Base-by-base conservation (phyloP, 2,329 filamentous ascomycete species). In the Apiospora marii region DNA sequence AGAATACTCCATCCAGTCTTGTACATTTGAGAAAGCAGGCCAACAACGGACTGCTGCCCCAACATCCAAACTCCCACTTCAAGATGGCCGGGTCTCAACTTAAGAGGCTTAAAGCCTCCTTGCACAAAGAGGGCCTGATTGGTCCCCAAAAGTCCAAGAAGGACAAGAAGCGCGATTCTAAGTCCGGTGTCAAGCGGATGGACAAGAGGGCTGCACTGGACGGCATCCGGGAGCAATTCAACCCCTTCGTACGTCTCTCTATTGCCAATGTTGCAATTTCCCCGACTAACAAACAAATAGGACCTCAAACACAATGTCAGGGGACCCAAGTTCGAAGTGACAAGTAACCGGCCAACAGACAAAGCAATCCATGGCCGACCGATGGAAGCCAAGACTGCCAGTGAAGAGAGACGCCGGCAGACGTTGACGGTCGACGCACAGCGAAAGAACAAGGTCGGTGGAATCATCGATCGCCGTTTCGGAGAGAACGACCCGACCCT, bases 141-240 rank as follows among this genome's bases (percentile, higher is more conserved):
- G 94, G 95, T 1, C 95, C 95, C 7, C 95, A 97, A 78, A 92
- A 98, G 79, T 98, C 95, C 12, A 98, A 98, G 80, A 98, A 98
- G 84, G 93, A 97, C 82, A 95, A 94, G 82, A 93, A 94, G 79
- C 91, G 93, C 80, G 88, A 89, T 79, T 90, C 88, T 71, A 91
- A 92, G 82, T 91, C 91, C 82, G 89, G 84, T 77, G 92, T 96
- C 79, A 93, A 94, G 83, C 92, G 94, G 73, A 88, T 94, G 37
- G 91, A 94, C 81, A 91, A 93, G 80, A 90, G 92, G 79, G 92
- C 91, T 72, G 94, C 95, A 22, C 87, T 99, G 74, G 91, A 93
- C 77, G 91, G 90, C 72, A 98, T 99, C 81, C 93, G 96, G 80
- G 95, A 98, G 79, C 93, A 95, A 77, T 98, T 98, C 89, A 99